Evolutionary conservation across 495 filamentous ascomycete species (phyloP).

Genomic region (Penicillium macrosclerotiorum): DNA sequence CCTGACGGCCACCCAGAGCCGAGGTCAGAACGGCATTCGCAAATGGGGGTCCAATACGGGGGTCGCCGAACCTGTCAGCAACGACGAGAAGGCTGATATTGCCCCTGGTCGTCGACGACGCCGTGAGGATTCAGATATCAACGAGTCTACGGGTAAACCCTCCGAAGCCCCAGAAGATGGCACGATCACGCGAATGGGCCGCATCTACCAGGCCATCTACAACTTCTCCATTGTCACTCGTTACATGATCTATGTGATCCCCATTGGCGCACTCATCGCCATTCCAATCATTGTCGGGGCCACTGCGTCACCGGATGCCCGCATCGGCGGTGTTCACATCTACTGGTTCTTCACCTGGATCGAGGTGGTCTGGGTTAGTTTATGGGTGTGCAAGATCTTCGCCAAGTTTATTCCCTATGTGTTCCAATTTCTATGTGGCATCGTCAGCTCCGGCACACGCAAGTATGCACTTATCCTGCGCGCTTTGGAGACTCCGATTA

Average conservation of each 20-base stretch:
- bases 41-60: constrained; percentile 33
- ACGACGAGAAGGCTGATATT: constrained; percentile 50
- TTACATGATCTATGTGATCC: constrained; percentile 85
- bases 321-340: constrained; percentile 64
- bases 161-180: constrained; percentile 53
- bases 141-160: constrained; percentile 45
- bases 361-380: constrained; percentile 81
- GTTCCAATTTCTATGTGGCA: constrained; percentile 84
- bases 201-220: constrained; percentile 78
- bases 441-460: constrained; percentile 85
- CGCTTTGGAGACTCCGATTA: constrained; percentile 78
- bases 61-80: constrained; percentile 15
- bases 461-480: constrained; percentile 86
- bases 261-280: constrained; percentile 71
- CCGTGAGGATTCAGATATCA: constrained; percentile 34
- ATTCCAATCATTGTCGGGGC: constrained; percentile 79
- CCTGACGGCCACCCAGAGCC: constrained; percentile 43
- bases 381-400: constrained; percentile 85
- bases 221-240: constrained; percentile 83
- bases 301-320: constrained; percentile 47
- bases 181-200: constrained; percentile 78
- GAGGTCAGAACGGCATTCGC: constrained; percentile 44
- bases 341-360: constrained; percentile 88
- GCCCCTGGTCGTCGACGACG: constrained; percentile 47
- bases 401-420: constrained; percentile 74